phyloP scores from a whole-genome alignment of 2,329 filamentous ascomycete genomes.

The Sporothrix phasma region DNA sequence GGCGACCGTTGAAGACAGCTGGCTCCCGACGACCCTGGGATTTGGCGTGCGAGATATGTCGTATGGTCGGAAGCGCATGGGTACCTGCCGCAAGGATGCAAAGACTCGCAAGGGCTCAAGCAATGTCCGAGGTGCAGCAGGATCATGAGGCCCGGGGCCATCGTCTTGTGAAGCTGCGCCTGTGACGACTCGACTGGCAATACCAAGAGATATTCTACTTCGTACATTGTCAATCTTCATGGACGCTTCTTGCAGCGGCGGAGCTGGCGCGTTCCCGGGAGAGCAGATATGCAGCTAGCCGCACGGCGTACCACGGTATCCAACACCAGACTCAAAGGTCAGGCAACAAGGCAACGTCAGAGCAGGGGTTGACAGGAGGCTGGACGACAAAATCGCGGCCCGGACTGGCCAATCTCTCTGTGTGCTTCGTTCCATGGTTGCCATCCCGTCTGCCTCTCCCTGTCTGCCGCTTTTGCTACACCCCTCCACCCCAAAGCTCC shows the following conservation, averaged over 20 bases:
- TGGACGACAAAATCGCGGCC: not conserved
- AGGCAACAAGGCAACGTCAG: conserved; percentile 1
- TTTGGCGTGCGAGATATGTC: too few relatives aligned
- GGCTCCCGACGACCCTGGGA: not conserved
- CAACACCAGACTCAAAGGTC: not conserved
- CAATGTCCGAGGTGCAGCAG: too few relatives aligned
- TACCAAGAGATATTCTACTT: too few relatives aligned
- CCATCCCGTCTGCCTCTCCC: not conserved
- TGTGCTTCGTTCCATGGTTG: not conserved
- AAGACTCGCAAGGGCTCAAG: too few relatives aligned
- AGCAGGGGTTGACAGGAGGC: not conserved
- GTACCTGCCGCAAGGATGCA: not conserved
- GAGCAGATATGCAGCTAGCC: not conserved
- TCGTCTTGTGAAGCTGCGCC: not conserved
- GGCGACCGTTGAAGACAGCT: conserved; percentile 9
- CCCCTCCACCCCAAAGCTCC: not conserved
- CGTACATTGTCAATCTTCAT: too few relatives aligned
- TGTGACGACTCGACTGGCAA: not conserved
- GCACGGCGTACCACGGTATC: not conserved
- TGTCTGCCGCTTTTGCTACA: not conserved
- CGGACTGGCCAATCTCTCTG: not conserved
- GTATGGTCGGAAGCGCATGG: too few relatives aligned
- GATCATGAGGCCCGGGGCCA: too few relatives aligned
- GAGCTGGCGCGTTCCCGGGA: not conserved
- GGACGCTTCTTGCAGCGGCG: not conserved